These are phyloP conservation scores for Amniculicola lignicola DNA, from an alignment of 495 filamentous ascomycete species.

Conservation along the genomic window DNA sequence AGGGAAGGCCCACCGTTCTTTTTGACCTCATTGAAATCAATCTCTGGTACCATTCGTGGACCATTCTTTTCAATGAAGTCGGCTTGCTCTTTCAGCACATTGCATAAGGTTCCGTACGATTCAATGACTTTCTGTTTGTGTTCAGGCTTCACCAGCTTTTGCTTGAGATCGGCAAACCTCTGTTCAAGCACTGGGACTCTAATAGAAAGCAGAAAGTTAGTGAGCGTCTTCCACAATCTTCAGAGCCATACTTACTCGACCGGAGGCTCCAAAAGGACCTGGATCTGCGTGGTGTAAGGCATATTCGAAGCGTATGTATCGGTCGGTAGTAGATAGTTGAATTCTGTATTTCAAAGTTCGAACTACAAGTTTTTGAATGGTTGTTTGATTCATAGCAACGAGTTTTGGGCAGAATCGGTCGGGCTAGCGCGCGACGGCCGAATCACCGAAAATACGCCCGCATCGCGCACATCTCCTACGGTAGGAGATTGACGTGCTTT, in stretches of 20 bases:
- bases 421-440: too few relatives aligned
- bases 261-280: background rate
- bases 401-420: too few relatives aligned
- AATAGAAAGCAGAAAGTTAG: background rate
- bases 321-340: too few relatives aligned
- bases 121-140: slow-evolving; percentile 1
- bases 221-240: background rate
- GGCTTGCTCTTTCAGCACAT: background rate
- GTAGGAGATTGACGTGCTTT: too few relatives aligned
- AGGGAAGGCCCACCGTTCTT: background rate
- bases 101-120: slow-evolving; percentile 1
- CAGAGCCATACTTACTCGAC: background rate
- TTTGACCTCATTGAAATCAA: background rate
- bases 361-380: too few relatives aligned
- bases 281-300: background rate
- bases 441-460: too few relatives aligned
- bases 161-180: slow-evolving; percentile 2
- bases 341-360: too few relatives aligned
- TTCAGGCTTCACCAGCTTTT: slow-evolving; percentile 1
- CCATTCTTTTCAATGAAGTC: slow-evolving; percentile 4
- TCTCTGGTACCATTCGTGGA: slow-evolving; percentile 2
- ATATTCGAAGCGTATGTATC: too few relatives aligned
- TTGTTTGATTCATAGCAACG: too few relatives aligned
- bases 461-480: too few relatives aligned
- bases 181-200: slow-evolving; percentile 2